Evolutionary conservation across 768 basidiomycete genomes (phyloP), one percentile per base, ranked within the genome.

Genomic region (Gloeopeniophorella convolvens): DNA sequence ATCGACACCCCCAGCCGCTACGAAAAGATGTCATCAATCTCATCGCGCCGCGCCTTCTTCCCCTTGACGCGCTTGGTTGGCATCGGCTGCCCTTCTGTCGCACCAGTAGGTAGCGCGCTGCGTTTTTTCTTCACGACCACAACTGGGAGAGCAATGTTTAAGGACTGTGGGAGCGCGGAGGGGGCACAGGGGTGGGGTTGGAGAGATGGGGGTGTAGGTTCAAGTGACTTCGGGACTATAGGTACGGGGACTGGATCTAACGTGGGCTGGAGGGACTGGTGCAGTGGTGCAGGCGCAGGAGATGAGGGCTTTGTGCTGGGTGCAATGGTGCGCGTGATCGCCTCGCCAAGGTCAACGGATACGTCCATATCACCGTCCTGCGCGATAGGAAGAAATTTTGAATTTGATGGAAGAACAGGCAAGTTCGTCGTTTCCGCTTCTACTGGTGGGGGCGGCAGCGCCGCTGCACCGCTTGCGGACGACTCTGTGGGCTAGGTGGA

Each of bases 11-110:
- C 13, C 34, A 12, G 34, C 3, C 6, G 28, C 34, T 53, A 53
- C 12, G 50, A 37, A 34, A 58, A 58, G 30, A 58, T 58, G 20
- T 58, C 57, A 15, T 58, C 57, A 11, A 56, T 58, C 45, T 56
- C 55, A 28, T 58, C 55, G 8, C 30, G 41, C 9, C 4, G 42
- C 31, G 18, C 31, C 42, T 39, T 54, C 23, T 37, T 43, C 20
- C 9, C 3, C 30, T 48, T 53, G 34, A 21, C 9, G 15, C n/a
- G 31, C 30, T 15, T 39, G 37, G 42, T 37, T 42, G 20, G 42
- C 23, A 30, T 48, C 18, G 30, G 5, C 12, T 34, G 41, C 45
- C 45, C 49, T 34, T 35, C 18, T 5, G 34, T 40, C n/a, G 51
- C 18, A 8, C 9, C 37, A 4, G 21, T 21, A 36, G 30, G 23